Evolutionary conservation across 1,284 basidiomycete genomes (phyloP).

Genomic region (Xerocomus amazonicus): DNA sequence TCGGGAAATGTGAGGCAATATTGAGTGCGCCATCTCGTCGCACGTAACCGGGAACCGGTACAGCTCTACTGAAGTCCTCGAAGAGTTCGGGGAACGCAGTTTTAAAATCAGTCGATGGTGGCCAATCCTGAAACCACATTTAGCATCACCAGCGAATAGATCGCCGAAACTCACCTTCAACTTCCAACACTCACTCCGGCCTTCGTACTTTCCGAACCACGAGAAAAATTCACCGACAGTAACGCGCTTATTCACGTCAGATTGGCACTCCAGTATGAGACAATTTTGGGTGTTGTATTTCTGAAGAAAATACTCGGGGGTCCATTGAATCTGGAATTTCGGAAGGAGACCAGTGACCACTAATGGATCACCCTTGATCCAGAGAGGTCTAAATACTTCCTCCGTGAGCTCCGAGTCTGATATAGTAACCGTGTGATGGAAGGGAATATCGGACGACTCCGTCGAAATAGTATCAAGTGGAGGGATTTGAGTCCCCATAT

Average conservation of each 20-base stretch:
- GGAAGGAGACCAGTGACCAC: constrained; percentile 65
- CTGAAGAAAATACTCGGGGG: constrained; percentile 74
- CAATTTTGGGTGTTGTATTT: constrained; percentile 68
- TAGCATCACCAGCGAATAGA: neutral
- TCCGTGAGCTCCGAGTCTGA: constrained; percentile 53
- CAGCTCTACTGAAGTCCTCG: constrained; percentile 77
- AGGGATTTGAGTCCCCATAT: constrained; percentile 10
- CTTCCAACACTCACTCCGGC: constrained; percentile 64
- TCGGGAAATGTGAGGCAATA: constrained; percentile 84
- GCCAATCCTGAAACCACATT: constrained; percentile 75
- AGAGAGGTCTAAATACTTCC: constrained; percentile 62
- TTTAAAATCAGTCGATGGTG: constrained; percentile 81
- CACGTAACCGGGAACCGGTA: constrained; percentile 87
- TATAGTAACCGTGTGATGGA: constrained; percentile 45
- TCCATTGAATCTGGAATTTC: constrained; percentile 72
- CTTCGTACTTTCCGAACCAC: constrained; percentile 69
- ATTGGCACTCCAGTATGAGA: constrained; percentile 78
- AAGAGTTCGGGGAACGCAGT: constrained; percentile 83
- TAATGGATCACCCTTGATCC: constrained; percentile 72
- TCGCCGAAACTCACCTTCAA: constrained; percentile 58
- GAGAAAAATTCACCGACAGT: constrained; percentile 80
- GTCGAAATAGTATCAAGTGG: constrained; percentile 12
- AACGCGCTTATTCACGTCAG: constrained; percentile 56
- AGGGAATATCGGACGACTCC: constrained; percentile 35
- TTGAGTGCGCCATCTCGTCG: constrained; percentile 86